Evolutionary conservation across 768 basidiomycete species (phyloP).

Genomic region (Candolleomyces aberdarensis): DNA sequence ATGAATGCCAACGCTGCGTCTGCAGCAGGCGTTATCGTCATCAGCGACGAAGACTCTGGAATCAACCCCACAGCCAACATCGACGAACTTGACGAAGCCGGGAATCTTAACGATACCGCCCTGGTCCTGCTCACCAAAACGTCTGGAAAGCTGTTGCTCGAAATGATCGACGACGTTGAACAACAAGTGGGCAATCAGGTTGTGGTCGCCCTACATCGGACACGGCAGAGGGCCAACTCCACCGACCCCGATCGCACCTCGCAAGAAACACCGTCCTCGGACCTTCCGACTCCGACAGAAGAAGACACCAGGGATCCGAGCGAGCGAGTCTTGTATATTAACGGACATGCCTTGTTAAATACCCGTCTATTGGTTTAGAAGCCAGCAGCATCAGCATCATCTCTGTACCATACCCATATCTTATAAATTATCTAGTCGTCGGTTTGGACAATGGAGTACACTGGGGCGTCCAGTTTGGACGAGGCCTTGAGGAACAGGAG

Average conservation of each 20-base stretch:
- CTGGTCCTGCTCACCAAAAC: constrained; percentile 55
- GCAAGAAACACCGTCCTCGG: constrained; percentile 7
- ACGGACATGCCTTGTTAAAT: constrained; percentile 73
- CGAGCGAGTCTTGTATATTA: constrained; percentile 66
- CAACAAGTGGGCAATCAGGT: constrained; percentile 44
- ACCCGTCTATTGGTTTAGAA: constrained; percentile 62
- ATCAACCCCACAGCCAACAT: constrained; percentile 66
- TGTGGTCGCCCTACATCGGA: constrained; percentile 38
- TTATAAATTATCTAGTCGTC: constrained; percentile 42
- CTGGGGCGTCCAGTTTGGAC: constrained; percentile 78
- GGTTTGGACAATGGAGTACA: constrained; percentile 83
- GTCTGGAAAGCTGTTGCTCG: constrained; percentile 50
- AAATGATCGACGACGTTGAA: constrained; percentile 55
- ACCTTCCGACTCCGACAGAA: constrained; percentile 14
- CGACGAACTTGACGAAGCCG: constrained; percentile 55
- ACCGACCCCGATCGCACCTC: constrained; percentile 19
- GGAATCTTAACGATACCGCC: constrained; percentile 55
- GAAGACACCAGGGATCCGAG: constrained; percentile 21
- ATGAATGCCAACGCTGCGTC: constrained; percentile 62
- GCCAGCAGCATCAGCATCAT: constrained; percentile 8
- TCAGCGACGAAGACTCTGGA: constrained; percentile 55
- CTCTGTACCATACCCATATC: constrained; percentile 12
- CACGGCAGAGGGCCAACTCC: constrained; percentile 3
- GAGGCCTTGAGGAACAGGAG: constrained; percentile 70
- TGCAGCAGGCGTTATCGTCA: constrained; percentile 76